Conservation (phyloP, 768 basidiomycete species). For the Chlorophyllum brunneum region DNA sequence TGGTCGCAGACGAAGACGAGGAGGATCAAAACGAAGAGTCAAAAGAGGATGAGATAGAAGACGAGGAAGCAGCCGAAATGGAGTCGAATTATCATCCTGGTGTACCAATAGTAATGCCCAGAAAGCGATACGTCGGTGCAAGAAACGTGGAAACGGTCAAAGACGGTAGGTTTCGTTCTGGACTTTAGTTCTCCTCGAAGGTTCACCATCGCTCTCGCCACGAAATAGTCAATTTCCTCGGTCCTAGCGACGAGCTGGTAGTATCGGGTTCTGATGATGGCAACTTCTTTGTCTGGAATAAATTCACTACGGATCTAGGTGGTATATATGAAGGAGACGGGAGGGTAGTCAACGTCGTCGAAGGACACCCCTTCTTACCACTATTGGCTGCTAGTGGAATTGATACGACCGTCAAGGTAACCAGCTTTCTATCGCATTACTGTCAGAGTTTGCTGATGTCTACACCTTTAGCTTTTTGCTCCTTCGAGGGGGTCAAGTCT, state of each 20-base stretch:
- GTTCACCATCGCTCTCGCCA: neutral
- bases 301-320: slow-evolving; percentile 55
- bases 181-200: neutral
- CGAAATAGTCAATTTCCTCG: slow-evolving; percentile 76
- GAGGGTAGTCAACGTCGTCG: slow-evolving; percentile 81
- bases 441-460: neutral
- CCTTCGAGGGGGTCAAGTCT: slow-evolving; percentile 42
- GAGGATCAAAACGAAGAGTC: slow-evolving; percentile 23
- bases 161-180: slow-evolving; percentile 56
- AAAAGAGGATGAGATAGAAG: slow-evolving; percentile 29
- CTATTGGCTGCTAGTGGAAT: slow-evolving; percentile 86
- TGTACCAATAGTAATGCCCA: slow-evolving; percentile 60
- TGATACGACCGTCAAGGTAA: slow-evolving; percentile 79
- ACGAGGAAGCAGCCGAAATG: slow-evolving; percentile 23
- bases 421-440: slow-evolving; percentile 5
- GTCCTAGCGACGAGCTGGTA: slow-evolving; percentile 72
- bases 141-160: slow-evolving; percentile 84
- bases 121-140: slow-evolving; percentile 59
- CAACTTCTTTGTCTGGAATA: slow-evolving; percentile 85
- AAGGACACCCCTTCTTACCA: slow-evolving; percentile 77
- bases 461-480: slow-evolving; percentile 53
- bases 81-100: slow-evolving; percentile 21
- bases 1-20: slow-evolving; percentile 21
- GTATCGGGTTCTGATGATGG: slow-evolving; percentile 86
- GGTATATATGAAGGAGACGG: slow-evolving; percentile 85